A percentile compares a stretch with the other conserved stretches of the same genome.
These are phyloP conservation scores for Mycena belliarum DNA, from an alignment of 768 basidiomycete genomes.

Conservation along the genomic window DNA sequence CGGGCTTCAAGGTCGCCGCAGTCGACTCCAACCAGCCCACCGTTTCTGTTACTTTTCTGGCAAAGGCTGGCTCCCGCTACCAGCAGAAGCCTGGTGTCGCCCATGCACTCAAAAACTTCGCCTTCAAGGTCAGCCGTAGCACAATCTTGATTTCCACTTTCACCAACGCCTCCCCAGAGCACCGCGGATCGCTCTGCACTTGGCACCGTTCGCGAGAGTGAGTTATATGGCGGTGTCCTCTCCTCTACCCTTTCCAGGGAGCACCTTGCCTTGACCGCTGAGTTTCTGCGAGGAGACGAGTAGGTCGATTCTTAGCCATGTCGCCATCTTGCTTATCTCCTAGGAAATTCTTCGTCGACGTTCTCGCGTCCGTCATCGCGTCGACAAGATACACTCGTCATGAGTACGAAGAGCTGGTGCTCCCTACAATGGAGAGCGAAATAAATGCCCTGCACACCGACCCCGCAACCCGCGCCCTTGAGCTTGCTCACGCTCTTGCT, in stretches of 20 bases:
- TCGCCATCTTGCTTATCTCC: not conserved
- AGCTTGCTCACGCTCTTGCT: conserved; percentile 85
- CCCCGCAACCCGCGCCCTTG: conserved; percentile 72
- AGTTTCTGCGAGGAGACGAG: conserved; percentile 96
- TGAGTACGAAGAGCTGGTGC: conserved; percentile 75
- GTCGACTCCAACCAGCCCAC: conserved; percentile 84
- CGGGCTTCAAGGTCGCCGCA: conserved; percentile 85
- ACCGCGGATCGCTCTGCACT: conserved; percentile 84
- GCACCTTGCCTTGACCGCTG: conserved; percentile 90
- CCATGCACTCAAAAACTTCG: conserved; percentile 95
- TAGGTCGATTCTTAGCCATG: conserved; percentile 46
- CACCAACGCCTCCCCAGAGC: conserved; percentile 51
- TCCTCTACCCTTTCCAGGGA: conserved; percentile 84
- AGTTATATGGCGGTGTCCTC: conserved; percentile 90
- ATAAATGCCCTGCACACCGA: conserved; percentile 57
- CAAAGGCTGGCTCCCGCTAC: conserved; percentile 91
- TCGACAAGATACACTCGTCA: conserved; percentile 81
- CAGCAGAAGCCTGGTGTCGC: conserved; percentile 89
- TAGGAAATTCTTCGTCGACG: conserved; percentile 87
- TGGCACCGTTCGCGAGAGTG: conserved; percentile 88
- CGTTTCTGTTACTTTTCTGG: conserved; percentile 81
- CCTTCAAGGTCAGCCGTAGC: conserved; percentile 83
- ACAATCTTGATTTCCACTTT: not conserved
- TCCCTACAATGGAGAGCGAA: conserved; percentile 72
- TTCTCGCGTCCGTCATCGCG: conserved; percentile 82